Conservation (phyloP, 2,329 filamentous ascomycete genomes). For the Fusarium citri region DNA sequence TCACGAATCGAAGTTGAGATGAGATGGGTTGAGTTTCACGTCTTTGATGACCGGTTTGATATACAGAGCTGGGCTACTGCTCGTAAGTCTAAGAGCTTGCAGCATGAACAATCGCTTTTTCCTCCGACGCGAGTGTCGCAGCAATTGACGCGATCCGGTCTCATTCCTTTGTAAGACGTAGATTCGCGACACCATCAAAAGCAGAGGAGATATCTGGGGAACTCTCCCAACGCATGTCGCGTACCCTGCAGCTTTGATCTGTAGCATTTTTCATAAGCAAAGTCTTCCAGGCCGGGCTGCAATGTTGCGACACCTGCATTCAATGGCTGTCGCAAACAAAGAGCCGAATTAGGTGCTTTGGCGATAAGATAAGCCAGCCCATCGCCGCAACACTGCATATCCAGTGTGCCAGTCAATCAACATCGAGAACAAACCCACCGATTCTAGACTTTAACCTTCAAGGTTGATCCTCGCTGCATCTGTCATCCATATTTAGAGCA, state of each 20-base stretch:
- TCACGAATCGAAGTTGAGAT: neutral
- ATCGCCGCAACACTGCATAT: neutral
- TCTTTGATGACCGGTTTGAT: neutral
- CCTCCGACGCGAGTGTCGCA: neutral
- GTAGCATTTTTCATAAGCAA: neutral
- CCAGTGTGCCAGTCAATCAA: neutral
- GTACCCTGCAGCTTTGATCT: neutral
- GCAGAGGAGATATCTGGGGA: neutral
- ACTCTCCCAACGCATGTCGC: neutral
- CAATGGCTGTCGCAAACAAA: neutral
- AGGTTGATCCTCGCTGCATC: neutral
- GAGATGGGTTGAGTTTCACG: neutral
- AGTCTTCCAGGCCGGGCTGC: neutral
- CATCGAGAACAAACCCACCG: neutral
- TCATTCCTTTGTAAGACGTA: neutral
- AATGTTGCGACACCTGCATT: neutral
- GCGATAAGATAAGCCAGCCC: neutral
- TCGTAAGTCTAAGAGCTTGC: neutral
- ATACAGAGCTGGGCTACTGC: neutral
- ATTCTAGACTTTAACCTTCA: neutral
- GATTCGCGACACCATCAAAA: neutral
- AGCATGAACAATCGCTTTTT: neutral
- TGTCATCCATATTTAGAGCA: neutral
- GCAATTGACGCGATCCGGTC: neutral
- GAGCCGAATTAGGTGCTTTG: fast-evolving